Percentiles rank a stretch among this genome's conserved stretches.
Conservation (phyloP, 257 asterid species). For the Primulina eburnea region DNA sequence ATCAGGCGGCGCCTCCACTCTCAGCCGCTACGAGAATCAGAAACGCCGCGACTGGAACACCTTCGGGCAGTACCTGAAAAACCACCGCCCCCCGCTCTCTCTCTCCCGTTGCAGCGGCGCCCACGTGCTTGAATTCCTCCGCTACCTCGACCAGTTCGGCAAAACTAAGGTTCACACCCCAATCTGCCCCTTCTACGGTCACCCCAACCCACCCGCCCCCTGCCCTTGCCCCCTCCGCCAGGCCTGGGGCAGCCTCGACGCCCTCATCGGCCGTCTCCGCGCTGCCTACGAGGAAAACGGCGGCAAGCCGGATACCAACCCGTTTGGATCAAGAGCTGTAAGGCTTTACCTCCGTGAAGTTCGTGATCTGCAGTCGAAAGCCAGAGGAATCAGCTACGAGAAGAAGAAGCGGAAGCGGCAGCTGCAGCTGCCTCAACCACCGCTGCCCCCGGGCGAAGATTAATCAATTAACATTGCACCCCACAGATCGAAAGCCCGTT, state of each 20-base stretch:
- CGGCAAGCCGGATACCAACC: constrained; percentile 42
- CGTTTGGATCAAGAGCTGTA: constrained; percentile 45
- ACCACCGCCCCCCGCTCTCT: constrained; percentile 50
- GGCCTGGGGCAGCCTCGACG: constrained; percentile 60
- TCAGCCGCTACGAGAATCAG: constrained; percentile 47
- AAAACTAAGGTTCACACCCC: constrained; percentile 43
- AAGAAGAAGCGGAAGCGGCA: constrained; percentile 44
- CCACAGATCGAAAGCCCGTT: neutral
- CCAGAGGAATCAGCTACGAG: constrained; percentile 48
- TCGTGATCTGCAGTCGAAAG: constrained; percentile 45
- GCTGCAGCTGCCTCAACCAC: constrained; percentile 6
- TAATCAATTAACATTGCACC: neutral
- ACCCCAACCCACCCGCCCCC: constrained; percentile 46
- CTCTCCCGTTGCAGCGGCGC: constrained; percentile 50
- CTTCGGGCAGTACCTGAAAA: constrained; percentile 39
- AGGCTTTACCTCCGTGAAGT: constrained; percentile 43
- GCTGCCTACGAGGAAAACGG: constrained; percentile 54
- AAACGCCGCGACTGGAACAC: constrained; percentile 51
- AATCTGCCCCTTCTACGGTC: constrained; percentile 43
- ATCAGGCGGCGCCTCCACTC: constrained; percentile 15
- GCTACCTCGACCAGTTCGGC: constrained; percentile 48
- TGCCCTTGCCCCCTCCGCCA: constrained; percentile 57
- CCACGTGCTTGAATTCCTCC: constrained; percentile 44
- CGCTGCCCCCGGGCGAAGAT: constrained; percentile 1
- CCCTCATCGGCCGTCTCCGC: constrained; percentile 46